A percentile compares a stretch with the other conserved stretches of the same genome.
phyloP scores from a whole-genome alignment of 352 stramenopile genomes.

The Phytophthora quininea region DNA sequence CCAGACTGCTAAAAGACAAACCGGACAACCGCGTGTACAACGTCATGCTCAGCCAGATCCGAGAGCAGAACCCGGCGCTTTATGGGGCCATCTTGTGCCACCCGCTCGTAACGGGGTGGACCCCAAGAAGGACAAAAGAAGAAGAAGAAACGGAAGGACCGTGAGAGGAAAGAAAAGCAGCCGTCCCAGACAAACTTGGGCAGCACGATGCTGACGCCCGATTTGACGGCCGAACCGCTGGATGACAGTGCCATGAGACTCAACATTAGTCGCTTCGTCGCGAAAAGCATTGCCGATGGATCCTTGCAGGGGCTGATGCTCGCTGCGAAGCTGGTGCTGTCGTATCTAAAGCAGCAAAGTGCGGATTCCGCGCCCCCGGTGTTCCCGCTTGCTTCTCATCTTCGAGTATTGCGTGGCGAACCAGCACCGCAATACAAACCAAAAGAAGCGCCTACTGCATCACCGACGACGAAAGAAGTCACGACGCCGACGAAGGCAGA shows the following conservation, averaged over 20 bases:
- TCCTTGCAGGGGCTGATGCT: slow-evolving; percentile 80
- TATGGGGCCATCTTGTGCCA: slow-evolving; percentile 88
- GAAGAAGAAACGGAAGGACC: slow-evolving; percentile 87
- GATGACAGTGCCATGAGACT: slow-evolving; percentile 55
- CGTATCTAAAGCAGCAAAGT: slow-evolving; percentile 42
- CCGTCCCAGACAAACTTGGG: slow-evolving; percentile 35
- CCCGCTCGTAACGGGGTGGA: slow-evolving; percentile 82
- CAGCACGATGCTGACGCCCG: slow-evolving; percentile 70
- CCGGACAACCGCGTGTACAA: slow-evolving; percentile 83
- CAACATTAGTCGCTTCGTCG: slow-evolving; percentile 81
- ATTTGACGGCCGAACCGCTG: slow-evolving; percentile 68
- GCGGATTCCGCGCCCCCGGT: slow-evolving; percentile 18
- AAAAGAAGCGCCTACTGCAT: slow-evolving; percentile 13
- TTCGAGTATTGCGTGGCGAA: slow-evolving; percentile 77
- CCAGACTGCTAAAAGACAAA: slow-evolving; percentile 64
- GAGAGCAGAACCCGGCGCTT: slow-evolving; percentile 79
- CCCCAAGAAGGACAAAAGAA: slow-evolving; percentile 83
- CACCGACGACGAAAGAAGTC: slow-evolving; percentile 34
- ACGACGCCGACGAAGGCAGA: slow-evolving; percentile 41
- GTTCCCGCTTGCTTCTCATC: slow-evolving; percentile 69
- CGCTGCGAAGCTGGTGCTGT: slow-evolving; percentile 71
- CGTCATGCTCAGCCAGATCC: slow-evolving; percentile 74
- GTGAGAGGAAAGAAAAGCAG: slow-evolving; percentile 77
- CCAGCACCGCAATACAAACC: slow-evolving; percentile 55
- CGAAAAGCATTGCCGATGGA: slow-evolving; percentile 74